phyloP scores from a whole-genome alignment of 768 basidiomycete species.

The Clathrus columnatus region DNA sequence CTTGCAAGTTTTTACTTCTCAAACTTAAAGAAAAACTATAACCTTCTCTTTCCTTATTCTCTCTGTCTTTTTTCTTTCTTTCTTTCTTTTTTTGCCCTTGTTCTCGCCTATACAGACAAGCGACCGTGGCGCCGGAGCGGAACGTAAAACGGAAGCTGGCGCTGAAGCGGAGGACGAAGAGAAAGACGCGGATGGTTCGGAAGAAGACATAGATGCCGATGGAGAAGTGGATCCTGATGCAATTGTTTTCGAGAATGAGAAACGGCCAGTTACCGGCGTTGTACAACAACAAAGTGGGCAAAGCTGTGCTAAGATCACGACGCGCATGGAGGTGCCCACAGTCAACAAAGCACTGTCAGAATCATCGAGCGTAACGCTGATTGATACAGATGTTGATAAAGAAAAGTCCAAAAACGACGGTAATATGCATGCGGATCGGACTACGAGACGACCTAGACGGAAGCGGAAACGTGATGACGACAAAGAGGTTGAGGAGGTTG shows the following conservation, averaged over 20 bases:
- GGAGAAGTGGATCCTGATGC: slow-evolving; percentile 1
- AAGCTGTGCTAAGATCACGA: neutral
- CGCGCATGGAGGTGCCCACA: neutral
- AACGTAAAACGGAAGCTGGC: neutral
- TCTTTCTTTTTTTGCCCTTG: too few relatives aligned
- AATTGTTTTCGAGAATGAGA: neutral
- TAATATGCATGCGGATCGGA: too few relatives aligned
- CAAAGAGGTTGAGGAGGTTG: too few relatives aligned
- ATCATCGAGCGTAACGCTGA: neutral
- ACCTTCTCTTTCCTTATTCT: too few relatives aligned
- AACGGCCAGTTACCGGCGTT: neutral
- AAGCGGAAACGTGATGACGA: too few relatives aligned
- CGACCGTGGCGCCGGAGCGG: neutral
- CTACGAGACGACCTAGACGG: too few relatives aligned
- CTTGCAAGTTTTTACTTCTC: neutral
- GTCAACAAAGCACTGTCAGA: neutral
- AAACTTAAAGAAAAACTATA: too few relatives aligned
- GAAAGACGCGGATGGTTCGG: neutral
- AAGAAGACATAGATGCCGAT: neutral
- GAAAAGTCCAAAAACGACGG: too few relatives aligned
- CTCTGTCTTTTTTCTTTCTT: neutral
- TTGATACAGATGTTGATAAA: neutral
- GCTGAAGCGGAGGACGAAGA: neutral
- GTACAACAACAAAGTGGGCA: neutral
- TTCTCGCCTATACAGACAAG: neutral